Percentiles rank a stretch among this genome's conserved stretches.
Evolutionary conservation across 2,329 filamentous ascomycete genomes (phyloP).

Genomic region (Calonectria fujianensis): DNA sequence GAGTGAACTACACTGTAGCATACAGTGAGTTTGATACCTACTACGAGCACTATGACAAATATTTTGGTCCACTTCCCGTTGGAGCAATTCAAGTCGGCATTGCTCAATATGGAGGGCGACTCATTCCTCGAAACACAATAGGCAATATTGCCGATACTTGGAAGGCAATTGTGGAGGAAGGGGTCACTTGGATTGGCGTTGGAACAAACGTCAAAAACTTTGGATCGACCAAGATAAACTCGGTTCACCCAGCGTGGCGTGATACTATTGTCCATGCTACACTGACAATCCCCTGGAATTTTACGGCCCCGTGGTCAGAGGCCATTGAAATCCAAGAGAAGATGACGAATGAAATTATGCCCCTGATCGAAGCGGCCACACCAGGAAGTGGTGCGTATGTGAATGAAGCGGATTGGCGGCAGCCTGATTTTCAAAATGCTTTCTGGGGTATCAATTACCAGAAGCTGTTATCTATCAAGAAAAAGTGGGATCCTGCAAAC

Average conservation of each 20-base stretch:
- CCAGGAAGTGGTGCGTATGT: slow-evolving; percentile 23
- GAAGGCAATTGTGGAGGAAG: slow-evolving; percentile 46
- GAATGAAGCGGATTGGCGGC: slow-evolving; percentile 19
- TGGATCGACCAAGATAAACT: slow-evolving; percentile 52
- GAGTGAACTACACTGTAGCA: slow-evolving; percentile 43
- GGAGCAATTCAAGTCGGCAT: slow-evolving; percentile 58
- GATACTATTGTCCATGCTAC: slow-evolving; percentile 56
- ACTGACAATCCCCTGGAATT: slow-evolving; percentile 24
- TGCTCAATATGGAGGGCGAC: slow-evolving; percentile 56
- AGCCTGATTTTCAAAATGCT: not conserved
- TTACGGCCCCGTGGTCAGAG: slow-evolving; percentile 26
- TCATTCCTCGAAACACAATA: slow-evolving; percentile 6
- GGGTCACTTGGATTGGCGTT: slow-evolving; percentile 55
- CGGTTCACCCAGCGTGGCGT: slow-evolving; percentile 66
- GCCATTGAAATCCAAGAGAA: not conserved
- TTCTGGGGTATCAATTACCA: slow-evolving; percentile 14
- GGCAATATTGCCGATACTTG: slow-evolving; percentile 27
- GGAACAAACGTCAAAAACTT: slow-evolving; percentile 55
- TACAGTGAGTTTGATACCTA: slow-evolving; percentile 50
- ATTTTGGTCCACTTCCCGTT: slow-evolving; percentile 63
- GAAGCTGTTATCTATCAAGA: slow-evolving; percentile 1
- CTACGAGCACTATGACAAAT: slow-evolving; percentile 66
- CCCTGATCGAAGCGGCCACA: slow-evolving; percentile 7
- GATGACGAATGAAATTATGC: slow-evolving; percentile 10
- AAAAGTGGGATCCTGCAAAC: slow-evolving; percentile 9